Evolutionary conservation across 495 filamentous ascomycete species (phyloP).

Genomic region (Haplographium delicatum): DNA sequence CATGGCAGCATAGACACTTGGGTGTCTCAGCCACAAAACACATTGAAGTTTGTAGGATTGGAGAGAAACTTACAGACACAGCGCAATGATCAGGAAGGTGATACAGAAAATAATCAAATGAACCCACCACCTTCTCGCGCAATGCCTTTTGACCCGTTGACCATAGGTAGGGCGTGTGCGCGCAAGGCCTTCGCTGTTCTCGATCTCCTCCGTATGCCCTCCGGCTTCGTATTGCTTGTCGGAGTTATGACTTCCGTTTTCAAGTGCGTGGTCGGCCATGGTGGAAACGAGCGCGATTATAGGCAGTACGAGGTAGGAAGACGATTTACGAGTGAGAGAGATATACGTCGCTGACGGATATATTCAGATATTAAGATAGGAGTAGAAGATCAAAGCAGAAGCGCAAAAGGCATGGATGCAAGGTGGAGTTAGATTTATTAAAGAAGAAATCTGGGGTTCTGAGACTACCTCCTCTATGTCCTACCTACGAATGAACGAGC

Average conservation of each 20-base stretch:
- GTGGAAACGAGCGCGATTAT: background rate
- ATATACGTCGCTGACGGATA: slow-evolving; percentile 10
- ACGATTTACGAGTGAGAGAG: background rate
- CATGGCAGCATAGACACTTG: slow-evolving; percentile 67
- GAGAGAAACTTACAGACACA: slow-evolving; percentile 57
- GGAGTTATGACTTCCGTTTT: too few species aligned
- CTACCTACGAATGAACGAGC: background rate
- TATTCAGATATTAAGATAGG: background rate
- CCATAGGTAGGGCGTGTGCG: slow-evolving; percentile 4
- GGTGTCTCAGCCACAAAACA: background rate
- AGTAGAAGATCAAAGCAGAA: background rate
- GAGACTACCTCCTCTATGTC: background rate
- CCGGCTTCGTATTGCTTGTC: slow-evolving; percentile 12
- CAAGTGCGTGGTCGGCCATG: slow-evolving; percentile 6
- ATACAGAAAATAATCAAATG: slow-evolving; percentile 56
- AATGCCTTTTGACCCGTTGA: slow-evolving; percentile 32
- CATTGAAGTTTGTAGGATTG: slow-evolving; percentile 4
- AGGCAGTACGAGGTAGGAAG: background rate
- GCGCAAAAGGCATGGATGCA: slow-evolving; percentile 12
- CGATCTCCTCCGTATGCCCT: slow-evolving; percentile 12
- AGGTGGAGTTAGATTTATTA: slow-evolving; percentile 6
- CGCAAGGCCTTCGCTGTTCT: slow-evolving; percentile 1
- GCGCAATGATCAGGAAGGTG: slow-evolving; percentile 53
- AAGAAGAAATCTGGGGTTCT: slow-evolving; percentile 14
- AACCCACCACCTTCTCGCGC: slow-evolving; percentile 63